Percentiles rank a stretch among this genome's conserved stretches.
Conservation (phyloP, 306 rosid genomes). For the Cucurbita maxima region DNA sequence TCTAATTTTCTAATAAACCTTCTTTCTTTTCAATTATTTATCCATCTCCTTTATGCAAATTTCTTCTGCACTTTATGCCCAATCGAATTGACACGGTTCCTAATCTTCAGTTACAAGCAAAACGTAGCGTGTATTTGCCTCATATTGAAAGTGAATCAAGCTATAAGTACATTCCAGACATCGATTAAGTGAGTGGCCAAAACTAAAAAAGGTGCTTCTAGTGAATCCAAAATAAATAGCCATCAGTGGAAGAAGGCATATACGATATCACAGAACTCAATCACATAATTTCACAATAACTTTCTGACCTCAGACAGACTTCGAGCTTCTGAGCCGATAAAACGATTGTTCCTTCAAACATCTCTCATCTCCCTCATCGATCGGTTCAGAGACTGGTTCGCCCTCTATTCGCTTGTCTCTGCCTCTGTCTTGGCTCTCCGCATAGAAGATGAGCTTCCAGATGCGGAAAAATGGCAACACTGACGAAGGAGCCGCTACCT, state of each 20-base stretch:
- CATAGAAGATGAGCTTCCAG: not conserved
- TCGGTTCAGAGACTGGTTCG: slow-evolving; percentile 31
- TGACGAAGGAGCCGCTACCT: not conserved
- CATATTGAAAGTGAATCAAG: not conserved
- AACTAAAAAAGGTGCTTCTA: not conserved
- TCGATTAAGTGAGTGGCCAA: not conserved
- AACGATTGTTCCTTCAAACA: slow-evolving; percentile 26
- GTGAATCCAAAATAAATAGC: not conserved
- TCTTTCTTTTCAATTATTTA: not conserved
- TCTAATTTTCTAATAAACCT: not conserved
- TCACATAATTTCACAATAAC: not conserved
- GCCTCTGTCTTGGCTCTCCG: slow-evolving; percentile 27
- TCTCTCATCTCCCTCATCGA: slow-evolving; percentile 42
- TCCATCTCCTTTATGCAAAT: not conserved
- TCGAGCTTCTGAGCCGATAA: not conserved
- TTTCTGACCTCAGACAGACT: not conserved
- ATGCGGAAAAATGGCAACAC: not conserved
- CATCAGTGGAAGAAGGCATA: not conserved
- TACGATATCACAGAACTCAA: not conserved
- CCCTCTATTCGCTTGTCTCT: slow-evolving; percentile 40
- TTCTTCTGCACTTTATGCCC: not conserved
- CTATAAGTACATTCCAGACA: not conserved
- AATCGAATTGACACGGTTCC: not conserved
- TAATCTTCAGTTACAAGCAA: not conserved
- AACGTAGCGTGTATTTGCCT: not conserved